These are phyloP conservation scores for Rhynchosporium secalis DNA, from an alignment of 2,329 filamentous ascomycete genomes.

Conservation along the genomic window DNA sequence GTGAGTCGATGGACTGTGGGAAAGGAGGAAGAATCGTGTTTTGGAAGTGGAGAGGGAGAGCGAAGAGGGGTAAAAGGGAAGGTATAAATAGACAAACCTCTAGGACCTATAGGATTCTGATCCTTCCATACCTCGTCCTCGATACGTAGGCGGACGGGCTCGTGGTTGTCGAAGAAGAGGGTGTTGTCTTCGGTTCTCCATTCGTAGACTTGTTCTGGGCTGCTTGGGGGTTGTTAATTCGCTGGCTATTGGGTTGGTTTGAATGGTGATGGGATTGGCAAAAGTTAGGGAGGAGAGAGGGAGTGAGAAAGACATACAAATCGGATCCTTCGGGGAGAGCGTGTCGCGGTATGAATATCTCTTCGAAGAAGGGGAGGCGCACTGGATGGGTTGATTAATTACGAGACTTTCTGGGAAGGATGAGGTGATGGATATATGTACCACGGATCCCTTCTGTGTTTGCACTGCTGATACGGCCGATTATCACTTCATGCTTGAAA, in stretches of 20 bases:
- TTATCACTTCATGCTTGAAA: slow-evolving; percentile 90
- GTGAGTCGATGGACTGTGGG: no score
- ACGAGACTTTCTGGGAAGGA: background rate
- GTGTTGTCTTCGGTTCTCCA: slow-evolving; percentile 15
- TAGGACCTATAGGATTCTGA: slow-evolving; percentile 70
- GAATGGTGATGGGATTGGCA: background rate
- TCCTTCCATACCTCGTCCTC: slow-evolving; percentile 90
- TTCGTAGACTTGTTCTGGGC: slow-evolving; percentile 19
- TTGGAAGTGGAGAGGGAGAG: background rate
- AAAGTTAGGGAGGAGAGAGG: background rate
- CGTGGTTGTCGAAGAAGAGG: slow-evolving; percentile 86
- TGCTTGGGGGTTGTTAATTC: slow-evolving; percentile 9
- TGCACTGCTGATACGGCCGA: slow-evolving; percentile 77
- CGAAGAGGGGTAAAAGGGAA: background rate
- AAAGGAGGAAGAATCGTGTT: no score
- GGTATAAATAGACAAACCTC: background rate
- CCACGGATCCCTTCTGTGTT: slow-evolving; percentile 71
- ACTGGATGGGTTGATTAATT: slow-evolving; percentile 49
- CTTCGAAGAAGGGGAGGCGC: slow-evolving; percentile 88
- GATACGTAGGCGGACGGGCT: slow-evolving; percentile 83
- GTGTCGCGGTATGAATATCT: slow-evolving; percentile 78
- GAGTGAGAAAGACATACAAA: slow-evolving; percentile 61
- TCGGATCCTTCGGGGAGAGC: slow-evolving; percentile 69
- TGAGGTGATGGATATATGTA: slow-evolving; percentile 41
- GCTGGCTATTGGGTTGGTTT: background rate